Evolutionary conservation across 2,329 filamentous ascomycete species (phyloP), one percentile per base, ranked within the genome.

Genomic region (Neodidymelliopsis sp.): DNA sequence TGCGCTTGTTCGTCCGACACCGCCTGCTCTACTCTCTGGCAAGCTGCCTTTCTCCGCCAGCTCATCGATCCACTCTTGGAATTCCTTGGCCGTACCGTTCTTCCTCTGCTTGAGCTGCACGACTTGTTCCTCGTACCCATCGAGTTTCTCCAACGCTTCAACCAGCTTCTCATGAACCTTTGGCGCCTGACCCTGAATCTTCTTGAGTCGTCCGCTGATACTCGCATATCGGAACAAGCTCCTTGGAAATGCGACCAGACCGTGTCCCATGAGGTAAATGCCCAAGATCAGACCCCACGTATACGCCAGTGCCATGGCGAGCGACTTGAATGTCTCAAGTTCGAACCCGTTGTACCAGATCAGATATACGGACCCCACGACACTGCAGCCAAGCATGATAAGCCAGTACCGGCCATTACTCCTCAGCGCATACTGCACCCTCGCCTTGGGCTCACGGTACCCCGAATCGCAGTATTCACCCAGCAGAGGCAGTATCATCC

Each of bases 251-350:
- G 92, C 89, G 23, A 99, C 94, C 19, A 99, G 80, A 6, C 94
- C 94, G 72, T 99, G 94, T 6, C 94, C 94, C 93, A 99, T 97
- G 29, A 99, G 81, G 67, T 96, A 97, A 54, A 99, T 96, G 34
- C 92, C 94, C 41, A 97, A 80, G 4, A 93, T 81, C 62, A 99
- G 77, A 63, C 92, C 91, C 89, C 92, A 97, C 52, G 91, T 90
- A 73, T 99, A 99, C 27, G 93, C 90, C 51, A 97, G 78, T 11
- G 94, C 93, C 90, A 99, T 96, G 56, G 96, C 81, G 29, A 95
- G 79, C 25, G 84, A 87, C 76, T 96, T 96, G 60, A 97, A 80
- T 0, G 87, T 88, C 2, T 79, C 80, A 50, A 88, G 82, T 19
- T 85, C 82, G 60, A 91, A 85, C 1, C 89, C 89, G 66, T 90